Conservation (phyloP, 2,329 filamentous ascomycete genomes). For the Aureobasidium namibiae region DNA sequence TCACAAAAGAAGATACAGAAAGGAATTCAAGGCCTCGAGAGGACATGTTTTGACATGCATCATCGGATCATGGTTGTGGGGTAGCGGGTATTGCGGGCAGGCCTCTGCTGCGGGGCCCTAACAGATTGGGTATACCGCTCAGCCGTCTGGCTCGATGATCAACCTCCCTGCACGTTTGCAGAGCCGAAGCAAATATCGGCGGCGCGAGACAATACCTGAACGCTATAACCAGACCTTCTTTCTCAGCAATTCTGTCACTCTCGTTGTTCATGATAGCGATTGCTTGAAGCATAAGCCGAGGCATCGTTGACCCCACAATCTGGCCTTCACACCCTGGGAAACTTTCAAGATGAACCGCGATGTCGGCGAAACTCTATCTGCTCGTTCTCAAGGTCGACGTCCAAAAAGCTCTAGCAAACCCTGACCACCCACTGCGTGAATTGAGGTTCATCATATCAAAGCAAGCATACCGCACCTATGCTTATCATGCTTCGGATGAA, state of each 20-base stretch:
- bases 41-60: constrained; percentile 7
- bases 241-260: not conserved
- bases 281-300: not conserved
- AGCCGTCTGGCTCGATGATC: not conserved
- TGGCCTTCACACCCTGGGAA: not conserved
- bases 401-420: not conserved
- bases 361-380: not conserved
- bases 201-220: not conserved
- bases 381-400: not conserved
- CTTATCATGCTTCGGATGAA: not conserved
- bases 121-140: not conserved
- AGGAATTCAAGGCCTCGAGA: not conserved
- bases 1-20: not conserved
- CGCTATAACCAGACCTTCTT: not conserved
- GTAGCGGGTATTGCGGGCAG: constrained; percentile 4
- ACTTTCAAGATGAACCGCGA: not conserved
- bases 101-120: not conserved
- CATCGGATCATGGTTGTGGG: not conserved
- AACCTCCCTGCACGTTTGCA: not conserved
- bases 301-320: not conserved
- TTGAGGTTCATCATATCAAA: too few relatives aligned
- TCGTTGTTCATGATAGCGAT: not conserved
- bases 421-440: not conserved
- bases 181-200: not conserved
- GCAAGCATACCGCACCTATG: not conserved